Evolutionary conservation across 495 filamentous ascomycete genomes (phyloP).

Genomic region (Baudoinia panamericana): DNA sequence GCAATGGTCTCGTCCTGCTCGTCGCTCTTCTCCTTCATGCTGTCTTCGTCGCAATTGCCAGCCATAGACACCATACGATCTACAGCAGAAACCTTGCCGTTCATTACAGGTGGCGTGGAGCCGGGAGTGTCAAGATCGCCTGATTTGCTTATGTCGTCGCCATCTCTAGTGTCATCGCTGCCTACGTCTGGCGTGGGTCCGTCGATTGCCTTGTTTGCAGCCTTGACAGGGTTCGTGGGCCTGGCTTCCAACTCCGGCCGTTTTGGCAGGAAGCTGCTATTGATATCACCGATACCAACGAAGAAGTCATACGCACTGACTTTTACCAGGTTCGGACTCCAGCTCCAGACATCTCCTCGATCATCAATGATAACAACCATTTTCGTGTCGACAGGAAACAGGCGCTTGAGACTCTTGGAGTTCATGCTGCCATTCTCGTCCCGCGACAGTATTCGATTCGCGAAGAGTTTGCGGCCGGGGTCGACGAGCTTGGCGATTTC

Average conservation of each 20-base stretch:
- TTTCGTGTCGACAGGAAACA: slow-evolving; percentile 94
- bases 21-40: slow-evolving; percentile 59
- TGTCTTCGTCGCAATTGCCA: slow-evolving; percentile 53
- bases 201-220: slow-evolving; percentile 4
- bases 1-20: slow-evolving; percentile 75
- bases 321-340: slow-evolving; percentile 86
- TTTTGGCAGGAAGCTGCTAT: slow-evolving; percentile 91
- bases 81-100: slow-evolving; percentile 43
- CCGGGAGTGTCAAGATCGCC: slow-evolving; percentile 6
- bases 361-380: slow-evolving; percentile 99
- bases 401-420: slow-evolving; percentile 73
- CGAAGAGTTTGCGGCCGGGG: slow-evolving; percentile 78
- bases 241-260: slow-evolving; percentile 54
- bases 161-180: background rate
- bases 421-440: slow-evolving; percentile 91
- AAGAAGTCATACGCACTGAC: slow-evolving; percentile 95
- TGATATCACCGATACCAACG: slow-evolving; percentile 95
- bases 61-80: slow-evolving; percentile 69
- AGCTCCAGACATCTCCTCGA: slow-evolving; percentile 94
- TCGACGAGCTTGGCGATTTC: slow-evolving; percentile 89
- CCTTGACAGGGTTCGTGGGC: slow-evolving; percentile 12
- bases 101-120: slow-evolving; percentile 15
- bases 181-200: too few relatives aligned
- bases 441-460: slow-evolving; percentile 84
- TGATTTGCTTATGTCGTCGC: background rate